Conservation (phyloP, 805 yeast genomes). For the Starmerella cellae region DNA sequence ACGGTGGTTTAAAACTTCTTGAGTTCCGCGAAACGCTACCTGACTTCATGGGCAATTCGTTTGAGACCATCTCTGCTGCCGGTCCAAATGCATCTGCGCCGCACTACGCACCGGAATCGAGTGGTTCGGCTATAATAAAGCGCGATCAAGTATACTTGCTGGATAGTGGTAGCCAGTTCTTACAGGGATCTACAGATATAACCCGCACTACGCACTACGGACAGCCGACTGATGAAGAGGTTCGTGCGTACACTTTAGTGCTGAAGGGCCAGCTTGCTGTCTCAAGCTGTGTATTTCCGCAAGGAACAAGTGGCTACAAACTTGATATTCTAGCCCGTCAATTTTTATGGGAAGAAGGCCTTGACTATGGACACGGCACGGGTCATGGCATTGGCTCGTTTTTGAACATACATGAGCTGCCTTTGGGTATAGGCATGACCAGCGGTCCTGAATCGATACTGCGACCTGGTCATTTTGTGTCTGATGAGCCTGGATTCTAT, state of each 20-base stretch:
- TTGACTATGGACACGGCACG: constrained; percentile 87
- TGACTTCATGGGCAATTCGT: constrained; percentile 45
- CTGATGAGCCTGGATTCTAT: constrained; percentile 94
- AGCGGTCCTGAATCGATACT: constrained; percentile 39
- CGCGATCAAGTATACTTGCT: constrained; percentile 57
- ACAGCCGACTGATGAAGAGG: constrained; percentile 45
- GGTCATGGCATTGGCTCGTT: constrained; percentile 94
- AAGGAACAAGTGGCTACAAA: constrained; percentile 57
- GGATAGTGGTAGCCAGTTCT: constrained; percentile 86
- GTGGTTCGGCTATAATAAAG: constrained; percentile 46
- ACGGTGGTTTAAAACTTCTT: constrained; percentile 43
- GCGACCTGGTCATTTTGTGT: constrained; percentile 57
- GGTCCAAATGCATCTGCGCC: constrained; percentile 69
- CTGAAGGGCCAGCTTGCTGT: constrained; percentile 83
- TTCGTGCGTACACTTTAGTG: constrained; percentile 65
- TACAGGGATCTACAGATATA: constrained; percentile 93
- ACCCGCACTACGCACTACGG: constrained; percentile 75
- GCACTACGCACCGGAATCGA: constrained; percentile 54
- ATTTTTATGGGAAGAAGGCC: constrained; percentile 66
- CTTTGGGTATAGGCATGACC: constrained; percentile 55
- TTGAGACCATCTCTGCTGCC: constrained; percentile 60
- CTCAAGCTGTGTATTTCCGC: constrained; percentile 69
- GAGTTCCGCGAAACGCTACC: constrained; percentile 30
- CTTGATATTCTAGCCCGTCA: constrained; percentile 78
- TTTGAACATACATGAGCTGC: constrained; percentile 88